phyloP scores from a whole-genome alignment of 805 yeast genomes.

The Monosporozyma solicola region DNA sequence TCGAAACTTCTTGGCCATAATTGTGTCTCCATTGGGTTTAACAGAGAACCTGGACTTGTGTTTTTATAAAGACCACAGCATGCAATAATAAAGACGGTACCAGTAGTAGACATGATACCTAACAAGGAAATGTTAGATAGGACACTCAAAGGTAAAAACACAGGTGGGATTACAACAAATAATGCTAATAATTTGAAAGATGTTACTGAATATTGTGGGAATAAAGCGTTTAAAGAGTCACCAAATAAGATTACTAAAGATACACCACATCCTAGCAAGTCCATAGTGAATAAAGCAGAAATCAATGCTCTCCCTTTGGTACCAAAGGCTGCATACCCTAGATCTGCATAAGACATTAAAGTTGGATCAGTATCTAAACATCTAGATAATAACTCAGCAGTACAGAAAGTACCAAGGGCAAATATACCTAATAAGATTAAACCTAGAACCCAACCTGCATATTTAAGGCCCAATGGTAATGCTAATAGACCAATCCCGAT shows the following conservation, averaged over 20 bases:
- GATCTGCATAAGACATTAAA: constrained; percentile 78
- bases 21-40: constrained; percentile 54
- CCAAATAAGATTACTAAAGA: constrained; percentile 75
- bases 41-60: constrained; percentile 65
- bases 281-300: constrained; percentile 65
- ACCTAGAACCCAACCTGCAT: constrained; percentile 69
- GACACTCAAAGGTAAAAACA: constrained; percentile 66
- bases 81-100: constrained; percentile 50
- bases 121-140: constrained; percentile 59
- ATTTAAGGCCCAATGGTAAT: constrained; percentile 56
- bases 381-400: constrained; percentile 63
- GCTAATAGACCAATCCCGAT: constrained; percentile 72
- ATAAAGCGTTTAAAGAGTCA: constrained; percentile 68
- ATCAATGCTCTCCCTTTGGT: constrained; percentile 63
- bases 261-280: constrained; percentile 73
- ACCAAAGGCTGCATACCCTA: constrained; percentile 82
- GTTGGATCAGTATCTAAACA: constrained; percentile 77
- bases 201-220: constrained; percentile 43
- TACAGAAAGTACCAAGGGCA: constrained; percentile 63
- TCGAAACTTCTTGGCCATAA: constrained; percentile 49
- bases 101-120: constrained; percentile 64
- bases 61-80: constrained; percentile 55
- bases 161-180: constrained; percentile 67
- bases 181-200: constrained; percentile 62
- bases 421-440: constrained; percentile 46